phyloP scores from a whole-genome alignment of 2,329 filamentous ascomycete genomes.

The Trichoderma gracile region DNA sequence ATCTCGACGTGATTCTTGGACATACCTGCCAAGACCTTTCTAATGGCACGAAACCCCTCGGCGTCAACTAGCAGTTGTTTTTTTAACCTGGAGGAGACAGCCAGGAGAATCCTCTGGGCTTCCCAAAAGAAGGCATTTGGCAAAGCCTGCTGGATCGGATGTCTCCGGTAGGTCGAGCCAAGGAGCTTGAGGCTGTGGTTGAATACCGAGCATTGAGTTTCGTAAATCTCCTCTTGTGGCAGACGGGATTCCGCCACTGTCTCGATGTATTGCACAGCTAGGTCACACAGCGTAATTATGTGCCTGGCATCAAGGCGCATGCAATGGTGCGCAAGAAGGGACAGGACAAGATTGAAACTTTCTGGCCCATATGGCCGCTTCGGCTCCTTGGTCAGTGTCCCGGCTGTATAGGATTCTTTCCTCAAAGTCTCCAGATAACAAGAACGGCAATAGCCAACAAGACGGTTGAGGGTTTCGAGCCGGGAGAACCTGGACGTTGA shows the following conservation, averaged over 20 bases:
- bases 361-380: slow-evolving; percentile 27
- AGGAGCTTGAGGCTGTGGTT: slow-evolving; percentile 36
- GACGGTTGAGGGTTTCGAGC: slow-evolving; percentile 30
- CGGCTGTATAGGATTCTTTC: not conserved
- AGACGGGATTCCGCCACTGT: slow-evolving; percentile 27
- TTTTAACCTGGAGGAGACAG: slow-evolving; percentile 50
- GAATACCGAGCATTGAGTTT: slow-evolving; percentile 37
- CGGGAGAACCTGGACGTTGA: slow-evolving; percentile 32
- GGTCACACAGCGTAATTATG: slow-evolving; percentile 36
- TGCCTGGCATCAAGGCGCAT: slow-evolving; percentile 39
- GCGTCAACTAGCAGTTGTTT: slow-evolving; percentile 54
- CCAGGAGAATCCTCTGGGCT: slow-evolving; percentile 56
- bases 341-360: slow-evolving; percentile 33
- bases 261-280: slow-evolving; percentile 35
- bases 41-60: slow-evolving; percentile 56
- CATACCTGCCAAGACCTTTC: slow-evolving; percentile 53
- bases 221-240: slow-evolving; percentile 31
- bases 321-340: slow-evolving; percentile 36
- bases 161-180: slow-evolving; percentile 32
- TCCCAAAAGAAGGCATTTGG: slow-evolving; percentile 51
- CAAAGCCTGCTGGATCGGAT: slow-evolving; percentile 31
- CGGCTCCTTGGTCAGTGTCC: not conserved
- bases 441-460: slow-evolving; percentile 34
- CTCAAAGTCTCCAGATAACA: slow-evolving; percentile 24
- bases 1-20: slow-evolving; percentile 55